Evolutionary conservation across 1,284 basidiomycete species (phyloP).

Genomic region (Pholiota adiposa): DNA sequence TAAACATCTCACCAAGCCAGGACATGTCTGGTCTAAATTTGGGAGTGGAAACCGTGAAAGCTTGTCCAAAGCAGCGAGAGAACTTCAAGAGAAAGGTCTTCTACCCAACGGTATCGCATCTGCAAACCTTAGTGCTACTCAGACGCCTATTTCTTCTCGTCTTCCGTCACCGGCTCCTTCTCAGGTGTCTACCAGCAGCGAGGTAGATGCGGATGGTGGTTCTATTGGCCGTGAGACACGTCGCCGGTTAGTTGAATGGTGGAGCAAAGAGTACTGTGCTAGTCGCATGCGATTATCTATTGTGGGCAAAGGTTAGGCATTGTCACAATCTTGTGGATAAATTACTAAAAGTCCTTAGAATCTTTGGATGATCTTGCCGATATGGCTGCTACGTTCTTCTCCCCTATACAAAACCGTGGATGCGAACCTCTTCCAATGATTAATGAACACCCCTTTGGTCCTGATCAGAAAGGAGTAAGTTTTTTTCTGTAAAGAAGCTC

Average conservation of each 20-base stretch:
- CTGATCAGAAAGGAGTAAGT: constrained; percentile 75
- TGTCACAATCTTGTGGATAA: not conserved
- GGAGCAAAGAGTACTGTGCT: constrained; percentile 91
- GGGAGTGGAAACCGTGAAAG: constrained; percentile 91
- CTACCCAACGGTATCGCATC: constrained; percentile 31
- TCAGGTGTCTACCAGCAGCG: constrained; percentile 52
- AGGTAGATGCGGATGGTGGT: constrained; percentile 75
- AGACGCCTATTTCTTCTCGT: constrained; percentile 58
- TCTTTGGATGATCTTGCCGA: constrained; percentile 80
- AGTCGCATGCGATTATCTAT: constrained; percentile 93
- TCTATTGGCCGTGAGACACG: constrained; percentile 86
- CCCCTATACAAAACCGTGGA: constrained; percentile 74
- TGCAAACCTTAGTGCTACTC: constrained; percentile 34
- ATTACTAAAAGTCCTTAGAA: constrained; percentile 48
- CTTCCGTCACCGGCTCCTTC: constrained; percentile 69
- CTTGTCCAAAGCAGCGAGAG: constrained; percentile 72
- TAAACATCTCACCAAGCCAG: constrained; percentile 82
- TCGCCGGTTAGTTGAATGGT: constrained; percentile 94
- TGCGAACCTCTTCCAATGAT: constrained; percentile 71
- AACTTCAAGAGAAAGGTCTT: constrained; percentile 53
- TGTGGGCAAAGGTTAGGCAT: constrained; percentile 77
- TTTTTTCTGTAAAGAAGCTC: not conserved
- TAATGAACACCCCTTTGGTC: constrained; percentile 77
- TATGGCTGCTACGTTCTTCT: constrained; percentile 77
- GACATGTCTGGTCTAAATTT: constrained; percentile 94